Base-by-base conservation (phyloP, 164 flowering plant genomes). In the Paratinospora sagittata region DNA sequence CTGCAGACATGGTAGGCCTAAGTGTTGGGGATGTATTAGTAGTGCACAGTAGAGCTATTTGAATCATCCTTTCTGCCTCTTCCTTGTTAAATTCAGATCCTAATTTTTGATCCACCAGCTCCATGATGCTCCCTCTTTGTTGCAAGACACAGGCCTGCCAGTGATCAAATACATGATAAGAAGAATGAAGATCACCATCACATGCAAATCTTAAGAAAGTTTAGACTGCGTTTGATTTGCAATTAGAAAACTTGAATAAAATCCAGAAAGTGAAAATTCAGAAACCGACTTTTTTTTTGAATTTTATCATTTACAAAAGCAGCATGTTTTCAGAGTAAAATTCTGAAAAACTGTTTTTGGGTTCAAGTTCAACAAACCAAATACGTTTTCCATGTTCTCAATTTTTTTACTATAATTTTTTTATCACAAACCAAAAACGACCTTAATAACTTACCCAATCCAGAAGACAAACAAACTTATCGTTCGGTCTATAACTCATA, bases 381-480 rank as follows among this genome's bases (percentile, higher is more conserved):
- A n/a, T n/a, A n/a, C n/a, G n/a, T n/a, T n/a, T n/a, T n/a, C n/a
- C n/a, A n/a, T n/a, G n/a, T n/a, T n/a, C n/a, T n/a, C n/a, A n/a
- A n/a, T n/a, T n/a, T n/a, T n/a, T n/a, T n/a, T n/a, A n/a, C n/a
- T n/a, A n/a, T n/a, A n/a, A n/a, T n/a, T n/a, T n/a, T n/a, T n/a
- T n/a, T n/a, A n/a, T n/a, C n/a, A n/a, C n/a, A n/a, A n/a, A n/a
- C n/a, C n/a, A n/a, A n/a, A n/a, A n/a, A n/a, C n/a, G n/a, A n/a
- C n/a, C n/a, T n/a, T n/a, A 66, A 1, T 24, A 21, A 17, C 6
- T 72, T 77, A 83, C 85, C 85, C 81, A 81, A 65, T 83, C 83
- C 30, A 83, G 82, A 70, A 83, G 85, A 75, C 75, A 79, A 68
- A 79, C 78, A 69, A 63, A 72, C 11, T 83, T 82, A 45, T 81